Base-by-base conservation (phyloP, 495 filamentous ascomycete genomes). In the Penicillium daleae region DNA sequence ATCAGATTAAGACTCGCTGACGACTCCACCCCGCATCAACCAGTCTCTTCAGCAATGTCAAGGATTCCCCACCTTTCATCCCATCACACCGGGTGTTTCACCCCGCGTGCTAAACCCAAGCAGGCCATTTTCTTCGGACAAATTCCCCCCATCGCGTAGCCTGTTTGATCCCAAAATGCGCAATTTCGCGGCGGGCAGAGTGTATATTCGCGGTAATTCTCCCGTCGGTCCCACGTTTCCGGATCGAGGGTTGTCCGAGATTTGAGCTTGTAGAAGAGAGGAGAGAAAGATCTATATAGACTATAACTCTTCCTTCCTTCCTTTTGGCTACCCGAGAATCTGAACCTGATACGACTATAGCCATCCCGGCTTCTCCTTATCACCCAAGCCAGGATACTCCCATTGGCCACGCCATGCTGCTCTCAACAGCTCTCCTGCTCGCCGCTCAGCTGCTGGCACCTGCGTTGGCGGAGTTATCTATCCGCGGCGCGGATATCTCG, bases 401-500 rank as follows among this genome's bases (percentile, higher is more conserved):
- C 44, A 21, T 48, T 4, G 21, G 44, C 21, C 21, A 7, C 10
- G 12, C 24, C 60, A 68, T 48, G 22, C 71, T 75, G 71, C 58
- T 68, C 29, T 37, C 63, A 27, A 48, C 55, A 37, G 31, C 72
- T 21, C 48, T 74, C 32, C 56, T 76, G n/a, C 26, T 66, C n/a
- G 62, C 69, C 3, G 56, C 70, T 13, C 62, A 65, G 27, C 56
- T 71, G n/a, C 57, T 78, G n/a, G 44, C 63, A 26, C 57, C 66
- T 6, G 57, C 63, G 40, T 63, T 40, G 6, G 78, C 85, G 15
- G 80, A 81, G 22, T 80, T 92, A 10, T 82, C 81, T 5, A 86
- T 87, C 71, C 86, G 83, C 63, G 89, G 89, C 2, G 87, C 88
- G 2, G 90, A 92, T 71, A 91, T 90, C 82, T 90, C 88, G 5